Percentiles rank a stretch among this genome's conserved stretches.
Evolutionary conservation across 2,329 filamentous ascomycete species (phyloP).

Genomic region (Stenocarpella maydis): DNA sequence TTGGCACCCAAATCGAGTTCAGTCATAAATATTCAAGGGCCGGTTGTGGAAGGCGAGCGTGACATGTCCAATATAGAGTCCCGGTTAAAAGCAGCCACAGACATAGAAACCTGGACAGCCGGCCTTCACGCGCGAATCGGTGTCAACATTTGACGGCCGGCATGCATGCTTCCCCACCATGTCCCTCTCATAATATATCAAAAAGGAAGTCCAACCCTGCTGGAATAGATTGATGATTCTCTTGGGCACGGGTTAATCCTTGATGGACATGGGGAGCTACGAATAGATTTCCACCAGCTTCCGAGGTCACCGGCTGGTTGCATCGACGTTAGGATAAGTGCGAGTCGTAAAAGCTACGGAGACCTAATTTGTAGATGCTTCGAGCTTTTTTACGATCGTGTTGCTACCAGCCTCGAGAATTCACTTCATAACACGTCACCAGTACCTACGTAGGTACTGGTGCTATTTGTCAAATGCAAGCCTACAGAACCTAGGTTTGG

Average conservation of each 20-base stretch:
- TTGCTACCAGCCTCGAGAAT: too few species aligned
- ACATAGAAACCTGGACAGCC: not conserved
- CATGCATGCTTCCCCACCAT: not conserved
- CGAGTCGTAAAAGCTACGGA: not conserved
- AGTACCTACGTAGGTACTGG: too few species aligned
- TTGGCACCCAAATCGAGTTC: slow-evolving; percentile 14
- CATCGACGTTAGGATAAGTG: not conserved
- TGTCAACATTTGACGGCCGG: slow-evolving; percentile 5
- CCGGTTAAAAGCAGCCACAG: slow-evolving; percentile 17
- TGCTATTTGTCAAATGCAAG: not conserved
- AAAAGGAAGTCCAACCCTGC: not conserved
- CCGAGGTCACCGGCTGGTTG: too few species aligned
- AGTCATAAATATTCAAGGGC: not conserved
- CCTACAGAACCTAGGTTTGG: not conserved
- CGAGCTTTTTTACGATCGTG: not conserved
- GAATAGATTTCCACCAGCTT: too few species aligned
- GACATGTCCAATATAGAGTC: slow-evolving; percentile 17
- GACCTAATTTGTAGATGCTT: too few species aligned
- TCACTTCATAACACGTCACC: too few species aligned
- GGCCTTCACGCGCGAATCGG: slow-evolving; percentile 5
- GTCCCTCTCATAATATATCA: not conserved
- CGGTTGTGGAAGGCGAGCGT: slow-evolving; percentile 11
- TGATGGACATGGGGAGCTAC: too few species aligned
- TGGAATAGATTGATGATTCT: not conserved
- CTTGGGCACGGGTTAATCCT: slow-evolving; percentile 18